A percentile compares a stretch with the other conserved stretches of the same genome.
These are phyloP conservation scores for Hymenoscyphus salicellus DNA, from an alignment of 2,329 filamentous ascomycete genomes.

Conservation along the genomic window DNA sequence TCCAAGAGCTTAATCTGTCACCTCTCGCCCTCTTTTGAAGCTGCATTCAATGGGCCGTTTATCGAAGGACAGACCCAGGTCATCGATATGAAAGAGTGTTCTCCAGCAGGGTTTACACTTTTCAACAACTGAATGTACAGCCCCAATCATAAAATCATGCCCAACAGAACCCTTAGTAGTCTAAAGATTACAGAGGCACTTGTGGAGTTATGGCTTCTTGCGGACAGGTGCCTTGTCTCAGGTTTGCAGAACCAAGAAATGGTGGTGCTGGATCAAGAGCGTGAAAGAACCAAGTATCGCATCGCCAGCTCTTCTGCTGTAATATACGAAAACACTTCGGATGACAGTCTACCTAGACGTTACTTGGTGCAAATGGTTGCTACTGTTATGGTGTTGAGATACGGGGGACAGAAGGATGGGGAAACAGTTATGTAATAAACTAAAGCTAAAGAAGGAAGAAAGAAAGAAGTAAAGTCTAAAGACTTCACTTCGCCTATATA, in stretches of 20 bases:
- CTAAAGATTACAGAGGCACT: background rate
- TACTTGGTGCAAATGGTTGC: background rate
- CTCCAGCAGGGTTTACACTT: background rate
- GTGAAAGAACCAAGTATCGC: background rate
- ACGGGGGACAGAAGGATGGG: too few species aligned
- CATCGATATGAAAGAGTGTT: background rate
- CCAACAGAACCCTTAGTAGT: background rate
- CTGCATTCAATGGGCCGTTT: conserved; percentile 2
- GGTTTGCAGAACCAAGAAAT: background rate
- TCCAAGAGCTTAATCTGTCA: conserved; percentile 4
- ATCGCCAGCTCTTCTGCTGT: background rate
- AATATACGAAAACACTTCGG: background rate
- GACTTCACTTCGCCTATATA: too few species aligned
- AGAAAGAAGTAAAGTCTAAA: too few species aligned
- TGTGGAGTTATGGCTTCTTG: conserved; percentile 6
- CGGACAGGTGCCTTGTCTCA: background rate
- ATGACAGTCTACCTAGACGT: background rate
- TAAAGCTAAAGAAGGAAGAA: too few species aligned
- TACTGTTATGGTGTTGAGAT: too few species aligned
- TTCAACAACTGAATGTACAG: conserved; percentile 8
- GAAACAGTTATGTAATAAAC: too few species aligned
- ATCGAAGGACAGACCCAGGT: background rate
- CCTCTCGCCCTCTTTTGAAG: background rate
- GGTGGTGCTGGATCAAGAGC: background rate
- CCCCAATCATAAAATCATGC: background rate